A percentile compares a stretch with the other conserved stretches of the same genome.
Conservation (phyloP, 345 rosid species). For the Bretschneidera sinensis region DNA sequence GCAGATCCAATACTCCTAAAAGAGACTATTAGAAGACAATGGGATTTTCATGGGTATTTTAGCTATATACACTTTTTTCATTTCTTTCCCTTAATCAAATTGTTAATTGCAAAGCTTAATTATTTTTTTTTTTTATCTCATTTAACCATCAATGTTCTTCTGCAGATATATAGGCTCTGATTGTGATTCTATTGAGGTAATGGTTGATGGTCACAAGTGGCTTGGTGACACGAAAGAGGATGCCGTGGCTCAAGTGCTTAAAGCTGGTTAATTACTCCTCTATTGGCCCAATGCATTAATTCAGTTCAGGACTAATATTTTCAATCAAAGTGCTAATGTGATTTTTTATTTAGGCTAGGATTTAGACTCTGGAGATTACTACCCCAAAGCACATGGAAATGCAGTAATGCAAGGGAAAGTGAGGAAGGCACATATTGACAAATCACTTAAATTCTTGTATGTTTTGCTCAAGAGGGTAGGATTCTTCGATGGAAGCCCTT, state of each 20-base stretch:
- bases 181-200: too few relatives aligned
- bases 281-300: not conserved
- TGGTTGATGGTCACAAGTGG: conserved; percentile 40
- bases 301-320: not conserved
- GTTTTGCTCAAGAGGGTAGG: too few relatives aligned
- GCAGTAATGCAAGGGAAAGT: conserved; percentile 46
- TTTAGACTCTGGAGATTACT: conserved; percentile 58
- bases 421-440: conserved; percentile 28
- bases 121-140: too few relatives aligned
- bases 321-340: not conserved
- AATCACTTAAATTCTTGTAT: conserved; percentile 23
- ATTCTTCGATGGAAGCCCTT: too few relatives aligned
- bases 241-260: conserved; percentile 44
- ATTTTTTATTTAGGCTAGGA: conserved; percentile 39
- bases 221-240: conserved; percentile 48
- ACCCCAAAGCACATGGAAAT: conserved; percentile 22
- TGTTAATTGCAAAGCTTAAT: not conserved
- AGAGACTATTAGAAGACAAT: conserved; percentile 31
- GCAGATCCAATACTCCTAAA: conserved; percentile 44
- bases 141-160: not conserved
- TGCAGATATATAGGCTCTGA: conserved; percentile 53
- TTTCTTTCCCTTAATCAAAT: not conserved
- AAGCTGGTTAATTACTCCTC: conserved; percentile 42
- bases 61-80: not conserved
- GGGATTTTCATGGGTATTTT: conserved; percentile 55